Evolutionary conservation across 2,329 filamentous ascomycete species (phyloP), one percentile per base, ranked within the genome.

Genomic region (Tricladium varicosporioides): DNA sequence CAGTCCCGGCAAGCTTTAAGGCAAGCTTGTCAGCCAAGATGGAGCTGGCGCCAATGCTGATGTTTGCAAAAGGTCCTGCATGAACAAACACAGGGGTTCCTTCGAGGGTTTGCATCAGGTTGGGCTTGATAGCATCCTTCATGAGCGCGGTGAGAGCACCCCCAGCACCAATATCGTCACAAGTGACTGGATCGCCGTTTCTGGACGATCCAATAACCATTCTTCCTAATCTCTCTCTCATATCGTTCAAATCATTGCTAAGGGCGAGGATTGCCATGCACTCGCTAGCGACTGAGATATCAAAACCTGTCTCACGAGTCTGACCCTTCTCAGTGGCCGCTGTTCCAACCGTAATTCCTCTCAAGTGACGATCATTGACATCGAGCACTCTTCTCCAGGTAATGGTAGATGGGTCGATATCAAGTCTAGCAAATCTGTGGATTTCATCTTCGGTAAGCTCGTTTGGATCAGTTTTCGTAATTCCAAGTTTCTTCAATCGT

Each of bases 121-220:
- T 99, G 58, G 94, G 94, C 81, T 99, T 99, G 77, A 97, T 96
- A 56, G 94, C 92, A 74, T 99, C 94, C 77, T 89, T 94, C 90
- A 99, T 97, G 68, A 99, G 80, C 31, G 92, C 93, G 45, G 94
- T 92, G 63, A 99, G 79, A 51, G 94, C 94, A 67, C 94, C 94
- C 54, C 92, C 92, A 16, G 87, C 91, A 65, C 94, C 94, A 68
- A 99, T 85, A 70, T 99, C 94, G 70, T 99, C 94, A 69, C 92
- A 96, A 58, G 94, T 97, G 48, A 99, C 88, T 1, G 94, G 91
- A 60, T 97, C 92, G 50, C 94, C 94, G 63, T 78, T 80, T 68
- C 81, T 86, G 44, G 92, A 97, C 59, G 88, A 92, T 57, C 91
- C 94, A 63, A 99, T 87, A 2, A 99, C 94, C 92, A 99, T 97